Evolutionary conservation across 768 basidiomycete genomes (phyloP), one percentile per base, ranked within the genome.

Genomic region (Mycena indigotica): DNA sequence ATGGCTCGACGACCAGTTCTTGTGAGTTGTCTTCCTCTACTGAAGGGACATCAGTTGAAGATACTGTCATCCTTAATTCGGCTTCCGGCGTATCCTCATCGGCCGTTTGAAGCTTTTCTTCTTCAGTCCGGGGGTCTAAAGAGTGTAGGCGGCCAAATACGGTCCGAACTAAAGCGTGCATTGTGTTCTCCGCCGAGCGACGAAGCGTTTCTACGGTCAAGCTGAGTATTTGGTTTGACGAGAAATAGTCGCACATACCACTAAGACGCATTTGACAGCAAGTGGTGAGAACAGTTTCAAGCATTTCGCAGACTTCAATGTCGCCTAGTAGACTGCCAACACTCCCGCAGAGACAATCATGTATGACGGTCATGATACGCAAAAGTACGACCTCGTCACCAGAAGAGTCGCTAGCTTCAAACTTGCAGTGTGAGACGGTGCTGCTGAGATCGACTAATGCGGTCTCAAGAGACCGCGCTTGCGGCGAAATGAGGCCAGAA

Each of bases 201-300:
- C 94, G 86, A 16, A 97, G 78, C 57, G 89, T 88, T 74, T 95
- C 94, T 97, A 70, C 13, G 2, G 12, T n/a, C n/a, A n/a, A n/a
- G n/a, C n/a, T n/a, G n/a, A n/a, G n/a, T 24, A 17, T 23, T 53
- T 17, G 48, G 29, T 38, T 53, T 16, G 3, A 25, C 4, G 10
- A 6, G 45, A 1, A 55, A 52, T 57, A 5, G 19, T n/a, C 17
- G 17, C 24, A 78, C 90, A 60, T 65, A 96, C 95, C 95, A 66
- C 91, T 92, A n/a, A 98, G 78, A 53, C 97, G 81, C 84, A 97
- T 95, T 70, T 98, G 91, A 71, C 96, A 98, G 63, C 95, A 94
- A 50, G 96, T 98, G 12, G 95, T 96, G 64, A 99, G 73, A 4
- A 98, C 96, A 1, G 95, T 96, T 73, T 99, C 97, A 65, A 99